A percentile compares a stretch with the other conserved stretches of the same genome.
Evolutionary conservation across 805 yeast species (phyloP).

Genomic region (Lipomyces japonicus): DNA sequence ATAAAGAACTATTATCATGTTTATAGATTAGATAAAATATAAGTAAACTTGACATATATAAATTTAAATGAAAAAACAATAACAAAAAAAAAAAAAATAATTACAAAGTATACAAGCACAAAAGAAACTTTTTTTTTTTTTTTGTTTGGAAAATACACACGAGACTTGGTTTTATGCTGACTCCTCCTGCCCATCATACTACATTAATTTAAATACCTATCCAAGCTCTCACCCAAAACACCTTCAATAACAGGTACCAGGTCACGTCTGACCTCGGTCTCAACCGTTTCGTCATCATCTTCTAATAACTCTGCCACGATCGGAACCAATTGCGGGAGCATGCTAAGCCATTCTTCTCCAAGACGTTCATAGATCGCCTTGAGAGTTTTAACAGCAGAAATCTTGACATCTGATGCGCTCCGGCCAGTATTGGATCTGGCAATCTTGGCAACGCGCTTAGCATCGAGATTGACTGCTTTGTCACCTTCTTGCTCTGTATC

Average conservation of each 20-base stretch:
- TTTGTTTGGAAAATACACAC: too few relatives aligned
- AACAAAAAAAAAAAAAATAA: not conserved
- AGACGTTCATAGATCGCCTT: slow-evolving; percentile 81
- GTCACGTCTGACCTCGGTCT: slow-evolving; percentile 83
- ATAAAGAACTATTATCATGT: slow-evolving; percentile 5
- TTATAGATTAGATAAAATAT: not conserved
- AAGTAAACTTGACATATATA: not conserved
- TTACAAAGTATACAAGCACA: not conserved
- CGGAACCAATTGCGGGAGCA: slow-evolving; percentile 93
- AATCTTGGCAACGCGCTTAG: slow-evolving; percentile 15
- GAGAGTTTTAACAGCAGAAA: slow-evolving; percentile 77
- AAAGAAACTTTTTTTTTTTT: too few relatives aligned
- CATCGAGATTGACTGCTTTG: slow-evolving; percentile 2
- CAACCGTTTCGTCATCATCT: slow-evolving; percentile 92
- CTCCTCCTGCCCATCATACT: not conserved
- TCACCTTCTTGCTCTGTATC: slow-evolving; percentile 4
- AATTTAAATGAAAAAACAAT: not conserved
- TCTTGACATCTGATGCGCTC: slow-evolving; percentile 39
- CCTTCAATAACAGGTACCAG: slow-evolving; percentile 86
- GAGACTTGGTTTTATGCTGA: too few relatives aligned
- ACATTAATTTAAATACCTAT: slow-evolving; percentile 40
- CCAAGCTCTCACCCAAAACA: slow-evolving; percentile 92
- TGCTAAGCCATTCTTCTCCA: slow-evolving; percentile 90
- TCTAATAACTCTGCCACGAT: slow-evolving; percentile 91
- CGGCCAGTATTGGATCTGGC: slow-evolving; percentile 17